A percentile compares a stretch with the other conserved stretches of the same genome.
phyloP scores from a whole-genome alignment of 805 yeast genomes.

The Trichomonascus vanleenenianus region DNA sequence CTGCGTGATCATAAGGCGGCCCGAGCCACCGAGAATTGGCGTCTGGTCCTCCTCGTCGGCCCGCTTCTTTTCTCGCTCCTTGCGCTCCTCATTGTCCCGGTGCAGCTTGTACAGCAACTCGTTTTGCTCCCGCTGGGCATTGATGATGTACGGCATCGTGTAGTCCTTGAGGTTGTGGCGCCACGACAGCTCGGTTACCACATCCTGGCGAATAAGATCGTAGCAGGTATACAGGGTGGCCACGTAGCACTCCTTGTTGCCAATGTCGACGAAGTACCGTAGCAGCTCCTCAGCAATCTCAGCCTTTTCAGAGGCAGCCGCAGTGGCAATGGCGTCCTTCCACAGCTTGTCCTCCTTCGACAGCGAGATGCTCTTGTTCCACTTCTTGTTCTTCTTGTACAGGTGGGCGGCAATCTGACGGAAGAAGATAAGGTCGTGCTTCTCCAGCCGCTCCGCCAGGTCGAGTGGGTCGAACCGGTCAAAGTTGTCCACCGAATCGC shows the following conservation, averaged over 20 bases:
- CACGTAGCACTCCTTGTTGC: slow-evolving; percentile 90
- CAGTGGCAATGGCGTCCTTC: slow-evolving; percentile 91
- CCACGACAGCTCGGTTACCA: slow-evolving; percentile 88
- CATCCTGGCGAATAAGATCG: slow-evolving; percentile 69
- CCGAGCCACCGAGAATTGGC: slow-evolving; percentile 49
- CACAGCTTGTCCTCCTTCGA: slow-evolving; percentile 89
- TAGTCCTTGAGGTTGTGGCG: slow-evolving; percentile 74
- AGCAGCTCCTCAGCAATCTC: slow-evolving; percentile 85
- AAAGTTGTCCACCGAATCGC: slow-evolving; percentile 77
- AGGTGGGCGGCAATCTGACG: slow-evolving; percentile 93
- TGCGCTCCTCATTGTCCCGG: slow-evolving; percentile 63
- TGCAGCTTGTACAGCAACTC: slow-evolving; percentile 56
- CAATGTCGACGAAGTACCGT: slow-evolving; percentile 91
- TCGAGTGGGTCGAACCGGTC: slow-evolving; percentile 91
- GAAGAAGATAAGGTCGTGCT: slow-evolving; percentile 84
- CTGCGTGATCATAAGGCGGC: slow-evolving; percentile 70
- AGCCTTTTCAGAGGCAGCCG: slow-evolving; percentile 66
- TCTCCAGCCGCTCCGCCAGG: slow-evolving; percentile 86
- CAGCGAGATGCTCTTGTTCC: slow-evolving; percentile 79
- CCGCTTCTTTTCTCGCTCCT: slow-evolving; percentile 43
- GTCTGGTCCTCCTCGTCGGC: slow-evolving; percentile 39
- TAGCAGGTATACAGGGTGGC: slow-evolving; percentile 85
- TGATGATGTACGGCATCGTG: slow-evolving; percentile 86
- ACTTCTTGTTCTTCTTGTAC: slow-evolving; percentile 90
- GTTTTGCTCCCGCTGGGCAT: slow-evolving; percentile 73